Evolutionary conservation across 2,329 filamentous ascomycete genomes (phyloP).

Genomic region (Colletotrichum horii): DNA sequence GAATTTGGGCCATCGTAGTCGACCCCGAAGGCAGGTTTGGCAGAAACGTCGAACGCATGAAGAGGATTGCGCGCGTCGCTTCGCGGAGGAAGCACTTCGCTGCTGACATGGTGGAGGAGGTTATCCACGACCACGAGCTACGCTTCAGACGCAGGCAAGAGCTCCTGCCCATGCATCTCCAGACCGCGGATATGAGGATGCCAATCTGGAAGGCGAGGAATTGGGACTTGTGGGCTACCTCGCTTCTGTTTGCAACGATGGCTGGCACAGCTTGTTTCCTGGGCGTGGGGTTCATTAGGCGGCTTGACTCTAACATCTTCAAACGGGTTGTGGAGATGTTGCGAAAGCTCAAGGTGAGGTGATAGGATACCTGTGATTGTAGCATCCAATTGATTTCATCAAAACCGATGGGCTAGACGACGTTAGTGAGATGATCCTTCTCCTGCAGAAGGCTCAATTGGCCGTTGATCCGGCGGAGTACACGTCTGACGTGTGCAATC

Average conservation of each 20-base stretch:
- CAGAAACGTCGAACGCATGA: constrained; percentile 40
- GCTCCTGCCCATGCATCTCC: constrained; percentile 43
- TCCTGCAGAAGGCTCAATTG: neutral
- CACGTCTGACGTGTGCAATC: neutral
- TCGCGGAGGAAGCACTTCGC: constrained; percentile 40
- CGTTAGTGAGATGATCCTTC: neutral
- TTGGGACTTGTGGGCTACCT: neutral
- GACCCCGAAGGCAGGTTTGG: constrained; percentile 34
- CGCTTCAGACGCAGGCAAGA: constrained; percentile 33
- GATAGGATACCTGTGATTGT: neutral
- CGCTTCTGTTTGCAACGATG: neutral
- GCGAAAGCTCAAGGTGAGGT: neutral
- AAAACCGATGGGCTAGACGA: neutral
- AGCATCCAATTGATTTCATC: neutral
- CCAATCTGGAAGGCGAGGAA: neutral
- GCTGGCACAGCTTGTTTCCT: neutral
- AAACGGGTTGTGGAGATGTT: neutral
- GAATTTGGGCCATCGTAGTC: constrained; percentile 29
- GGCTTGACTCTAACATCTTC: neutral
- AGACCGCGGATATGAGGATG: constrained; percentile 49
- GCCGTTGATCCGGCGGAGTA: neutral
- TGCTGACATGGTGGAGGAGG: constrained; percentile 46
- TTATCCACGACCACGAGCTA: constrained; percentile 36
- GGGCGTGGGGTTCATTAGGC: neutral
- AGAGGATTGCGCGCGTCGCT: constrained; percentile 41